A percentile compares a stretch with the other conserved stretches of the same genome.
Evolutionary conservation across 495 filamentous ascomycete genomes (phyloP).

Genomic region (Penicillium bovifimosum): DNA sequence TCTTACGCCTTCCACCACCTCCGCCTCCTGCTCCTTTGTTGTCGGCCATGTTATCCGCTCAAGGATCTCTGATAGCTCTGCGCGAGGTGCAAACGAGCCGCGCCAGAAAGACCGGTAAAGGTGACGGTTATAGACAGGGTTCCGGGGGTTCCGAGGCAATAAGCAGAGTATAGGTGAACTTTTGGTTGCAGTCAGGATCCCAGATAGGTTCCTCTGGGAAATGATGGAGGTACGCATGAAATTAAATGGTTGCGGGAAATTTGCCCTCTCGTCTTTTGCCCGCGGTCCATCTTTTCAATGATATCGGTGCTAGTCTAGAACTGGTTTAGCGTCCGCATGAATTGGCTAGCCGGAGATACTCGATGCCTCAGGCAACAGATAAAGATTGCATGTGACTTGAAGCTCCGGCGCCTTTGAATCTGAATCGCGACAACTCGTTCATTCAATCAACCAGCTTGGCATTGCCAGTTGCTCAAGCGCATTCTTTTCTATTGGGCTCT

Average conservation of each 20-base stretch:
- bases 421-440: neutral
- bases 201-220: slow-evolving; percentile 12
- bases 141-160: neutral
- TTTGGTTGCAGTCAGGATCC: neutral
- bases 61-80: slow-evolving; percentile 21
- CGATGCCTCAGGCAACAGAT: slow-evolving; percentile 10
- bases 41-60: slow-evolving; percentile 35
- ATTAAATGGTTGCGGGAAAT: slow-evolving; percentile 2
- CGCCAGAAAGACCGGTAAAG: slow-evolving; percentile 4
- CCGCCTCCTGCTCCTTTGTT: slow-evolving; percentile 34
- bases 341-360: neutral
- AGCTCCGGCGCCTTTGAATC: slow-evolving; percentile 8
- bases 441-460: slow-evolving; percentile 2
- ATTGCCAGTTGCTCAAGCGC: neutral
- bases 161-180: neutral
- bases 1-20: slow-evolving; percentile 49
- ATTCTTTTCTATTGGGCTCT: neutral
- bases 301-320: slow-evolving; percentile 1
- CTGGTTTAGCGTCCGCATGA: neutral
- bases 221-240: slow-evolving; percentile 22
- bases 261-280: neutral
- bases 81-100: slow-evolving; percentile 8
- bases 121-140: neutral
- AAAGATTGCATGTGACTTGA: slow-evolving; percentile 9
- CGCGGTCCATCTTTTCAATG: slow-evolving; percentile 3